phyloP scores from a whole-genome alignment of 1,284 basidiomycete genomes.

The Gymnopus androsaceus region DNA sequence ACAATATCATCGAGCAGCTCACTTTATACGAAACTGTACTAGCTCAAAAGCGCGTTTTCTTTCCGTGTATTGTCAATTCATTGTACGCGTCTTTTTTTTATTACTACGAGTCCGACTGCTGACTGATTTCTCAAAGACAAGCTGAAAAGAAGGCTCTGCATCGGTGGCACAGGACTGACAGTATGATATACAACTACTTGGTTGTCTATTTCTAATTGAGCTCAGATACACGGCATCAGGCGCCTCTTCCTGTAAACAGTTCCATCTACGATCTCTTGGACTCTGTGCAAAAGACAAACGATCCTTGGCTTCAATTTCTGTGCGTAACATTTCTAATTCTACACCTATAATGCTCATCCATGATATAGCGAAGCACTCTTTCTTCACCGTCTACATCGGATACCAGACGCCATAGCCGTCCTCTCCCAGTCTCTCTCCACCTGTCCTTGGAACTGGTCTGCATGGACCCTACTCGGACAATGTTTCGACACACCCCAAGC shows the following conservation, averaged over 20 bases:
- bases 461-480: constrained; percentile 13
- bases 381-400: constrained; percentile 12
- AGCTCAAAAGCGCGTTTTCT: constrained; percentile 15
- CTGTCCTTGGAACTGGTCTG: constrained; percentile 18
- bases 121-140: constrained; percentile 10
- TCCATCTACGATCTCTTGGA: constrained; percentile 10
- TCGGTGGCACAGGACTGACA: constrained; percentile 15
- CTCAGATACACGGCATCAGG: constrained; percentile 13
- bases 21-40: neutral
- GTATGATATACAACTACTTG: neutral
- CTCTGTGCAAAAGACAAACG: constrained; percentile 3
- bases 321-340: too few species aligned
- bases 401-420: constrained; percentile 12
- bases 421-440: constrained; percentile 4
- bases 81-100: constrained; percentile 4
- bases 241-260: constrained; percentile 9
- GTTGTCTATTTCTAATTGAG: neutral
- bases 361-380: constrained; percentile 10
- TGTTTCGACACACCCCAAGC: constrained; percentile 10
- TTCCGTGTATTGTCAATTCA: constrained; percentile 14
- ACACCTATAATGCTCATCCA: too few species aligned
- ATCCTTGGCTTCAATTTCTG: constrained; percentile 17
- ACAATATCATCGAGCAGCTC: constrained; percentile 10
- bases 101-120: neutral
- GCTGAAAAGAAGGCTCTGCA: constrained; percentile 12